Evolutionary conservation across 1,284 basidiomycete genomes (phyloP).

Genomic region (Ustilago xerochloae): DNA sequence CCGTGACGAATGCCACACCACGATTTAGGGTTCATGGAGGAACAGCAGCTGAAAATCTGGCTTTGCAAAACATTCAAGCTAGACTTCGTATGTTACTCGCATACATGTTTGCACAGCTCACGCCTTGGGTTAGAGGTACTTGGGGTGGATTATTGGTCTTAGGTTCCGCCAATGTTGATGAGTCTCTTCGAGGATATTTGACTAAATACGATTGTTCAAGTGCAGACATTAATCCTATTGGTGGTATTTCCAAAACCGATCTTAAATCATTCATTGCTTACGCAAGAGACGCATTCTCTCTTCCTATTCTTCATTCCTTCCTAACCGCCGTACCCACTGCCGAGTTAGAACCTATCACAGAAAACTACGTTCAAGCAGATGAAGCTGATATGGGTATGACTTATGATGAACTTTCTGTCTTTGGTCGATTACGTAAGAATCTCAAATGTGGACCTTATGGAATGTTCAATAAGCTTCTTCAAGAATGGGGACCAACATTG

Average conservation of each 20-base stretch:
- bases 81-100: conserved; percentile 94
- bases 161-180: conserved; percentile 97
- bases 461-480: conserved; percentile 92
- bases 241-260: conserved; percentile 96
- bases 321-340: conserved; percentile 91
- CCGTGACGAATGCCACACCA: conserved; percentile 85
- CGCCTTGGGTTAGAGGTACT: conserved; percentile 90
- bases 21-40: conserved; percentile 91
- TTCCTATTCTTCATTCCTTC: conserved; percentile 86
- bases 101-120: conserved; percentile 94
- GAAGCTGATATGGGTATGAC: conserved; percentile 97
- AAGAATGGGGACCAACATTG: conserved; percentile 80
- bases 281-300: conserved; percentile 80
- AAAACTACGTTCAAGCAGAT: conserved; percentile 92
- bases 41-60: conserved; percentile 86
- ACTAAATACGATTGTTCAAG: conserved; percentile 90
- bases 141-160: conserved; percentile 89
- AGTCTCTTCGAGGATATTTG: conserved; percentile 94
- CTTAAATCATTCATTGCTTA: conserved; percentile 94
- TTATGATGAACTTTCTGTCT: conserved; percentile 93
- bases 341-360: conserved; percentile 94
- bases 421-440: conserved; percentile 91
- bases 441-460: conserved; percentile 97
- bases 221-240: conserved; percentile 97
- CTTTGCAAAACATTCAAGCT: conserved; percentile 97